Base-by-base conservation (phyloP, 208 protist genomes). In the Endotrypanum monterogeii region DNA sequence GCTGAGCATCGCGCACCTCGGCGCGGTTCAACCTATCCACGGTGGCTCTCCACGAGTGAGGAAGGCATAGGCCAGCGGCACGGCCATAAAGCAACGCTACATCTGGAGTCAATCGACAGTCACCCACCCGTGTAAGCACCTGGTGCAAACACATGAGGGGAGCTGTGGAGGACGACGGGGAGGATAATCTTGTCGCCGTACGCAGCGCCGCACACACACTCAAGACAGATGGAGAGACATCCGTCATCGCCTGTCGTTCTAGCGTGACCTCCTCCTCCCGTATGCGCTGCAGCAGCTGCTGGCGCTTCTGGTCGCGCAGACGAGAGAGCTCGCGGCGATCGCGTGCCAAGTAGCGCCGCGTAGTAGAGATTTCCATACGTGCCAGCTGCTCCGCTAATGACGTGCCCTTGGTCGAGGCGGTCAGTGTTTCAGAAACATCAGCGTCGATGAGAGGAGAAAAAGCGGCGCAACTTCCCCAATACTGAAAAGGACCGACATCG, bases 11-110 rank as follows among this genome's bases (percentile, higher is more conserved):
- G 4, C 39, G 50, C 28, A 63, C 74, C 48, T 74, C 57, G 0
- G 66, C 32, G 35, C 41, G 7, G 12, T 32, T 30, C 41, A 90
- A 71, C 63, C 61, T 25, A 48, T 58, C 35, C 73, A 92, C 63
- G 6, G 90, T 83, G 32, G 44, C 67, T 46, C 30, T 60, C 90
- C 90, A 94, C 41, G 61, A 32, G 32, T 86, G 69, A 9, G 90
- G 84, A 12, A 78, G 82, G 58, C 83, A 73, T 8, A 90, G 74
- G 7, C 85, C 90, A 9, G 89, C 81, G 52, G 83, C 83, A 9
- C 85, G 87, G 9, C 79, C 54, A 70, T 88, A 89, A 3, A 85
- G 67, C 52, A 85, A 58, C 30, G 81, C 77, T 14, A 84, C 37
- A 67, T 91, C 90, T 6, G 74, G 76, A 14, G 86, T 83, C 35